Percentiles rank a stretch among this genome's conserved stretches.
Conservation (phyloP, 805 yeast genomes). For the Isabelozyma gotoi region DNA sequence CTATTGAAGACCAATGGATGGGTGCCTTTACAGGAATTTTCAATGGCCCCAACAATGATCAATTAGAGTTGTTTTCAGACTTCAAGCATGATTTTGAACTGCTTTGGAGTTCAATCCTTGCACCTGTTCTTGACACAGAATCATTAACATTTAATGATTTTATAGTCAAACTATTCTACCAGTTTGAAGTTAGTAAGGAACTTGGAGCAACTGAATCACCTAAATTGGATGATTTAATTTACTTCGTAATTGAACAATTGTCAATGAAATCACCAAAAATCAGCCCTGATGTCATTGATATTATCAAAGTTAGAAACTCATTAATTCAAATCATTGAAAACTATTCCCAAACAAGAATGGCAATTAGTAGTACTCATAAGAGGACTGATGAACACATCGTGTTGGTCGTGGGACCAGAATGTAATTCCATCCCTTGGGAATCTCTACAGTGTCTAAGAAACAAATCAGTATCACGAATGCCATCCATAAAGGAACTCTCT, state of each 20-base stretch:
- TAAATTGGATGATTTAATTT: slow-evolving; percentile 55
- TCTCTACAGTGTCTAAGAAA: slow-evolving; percentile 56
- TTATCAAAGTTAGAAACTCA: slow-evolving; percentile 53
- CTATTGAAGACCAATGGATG: slow-evolving; percentile 67
- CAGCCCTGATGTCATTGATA: slow-evolving; percentile 64
- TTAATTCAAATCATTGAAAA: slow-evolving; percentile 46
- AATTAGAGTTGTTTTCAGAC: slow-evolving; percentile 9
- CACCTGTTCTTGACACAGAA: slow-evolving; percentile 6
- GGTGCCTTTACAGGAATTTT: slow-evolving; percentile 76
- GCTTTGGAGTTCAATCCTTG: slow-evolving; percentile 12
- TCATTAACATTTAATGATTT: slow-evolving; percentile 16
- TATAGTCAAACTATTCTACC: slow-evolving; percentile 18
- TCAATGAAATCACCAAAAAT: slow-evolving; percentile 63
- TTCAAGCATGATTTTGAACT: slow-evolving; percentile 18
- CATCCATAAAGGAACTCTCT: slow-evolving; percentile 47
- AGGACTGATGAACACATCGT: slow-evolving; percentile 54
- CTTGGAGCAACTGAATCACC: slow-evolving; percentile 35
- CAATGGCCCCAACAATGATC: slow-evolving; percentile 27
- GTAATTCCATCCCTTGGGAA: slow-evolving; percentile 90
- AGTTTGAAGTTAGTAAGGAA: slow-evolving; percentile 6
- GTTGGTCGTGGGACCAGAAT: slow-evolving; percentile 63
- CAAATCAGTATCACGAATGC: slow-evolving; percentile 70
- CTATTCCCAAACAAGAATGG: slow-evolving; percentile 10
- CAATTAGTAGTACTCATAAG: background rate
- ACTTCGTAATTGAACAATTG: slow-evolving; percentile 59